phyloP scores from a whole-genome alignment of 192 early-diverging fungal species.

The Martensiomyces pterosporus region DNA sequence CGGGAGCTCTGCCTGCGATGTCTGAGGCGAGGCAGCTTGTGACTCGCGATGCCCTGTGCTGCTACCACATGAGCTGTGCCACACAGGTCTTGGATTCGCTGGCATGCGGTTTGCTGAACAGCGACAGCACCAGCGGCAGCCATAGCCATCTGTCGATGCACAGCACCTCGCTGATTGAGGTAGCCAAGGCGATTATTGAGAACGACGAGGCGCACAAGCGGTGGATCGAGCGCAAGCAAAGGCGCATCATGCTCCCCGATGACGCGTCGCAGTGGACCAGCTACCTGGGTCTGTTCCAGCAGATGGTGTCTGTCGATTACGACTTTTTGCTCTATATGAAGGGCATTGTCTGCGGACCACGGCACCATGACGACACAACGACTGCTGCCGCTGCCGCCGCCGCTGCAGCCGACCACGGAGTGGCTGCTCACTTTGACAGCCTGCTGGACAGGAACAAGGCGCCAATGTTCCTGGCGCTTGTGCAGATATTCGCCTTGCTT shows the following conservation, averaged over 20 bases:
- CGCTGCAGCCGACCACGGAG: not conserved
- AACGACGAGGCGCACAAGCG: slow-evolving; percentile 6
- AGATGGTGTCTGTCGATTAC: slow-evolving; percentile 22
- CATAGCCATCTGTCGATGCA: not conserved
- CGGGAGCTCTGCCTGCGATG: not conserved
- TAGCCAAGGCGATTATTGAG: slow-evolving; percentile 6
- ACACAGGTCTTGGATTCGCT: slow-evolving; percentile 1
- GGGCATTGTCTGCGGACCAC: not conserved
- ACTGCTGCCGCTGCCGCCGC: too few species aligned
- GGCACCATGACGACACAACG: too few species aligned
- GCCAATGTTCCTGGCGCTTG: slow-evolving; percentile 23
- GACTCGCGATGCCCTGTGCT: not conserved
- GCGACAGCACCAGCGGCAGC: too few species aligned
- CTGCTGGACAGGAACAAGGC: slow-evolving; percentile 12
- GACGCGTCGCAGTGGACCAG: not conserved
- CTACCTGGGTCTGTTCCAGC: slow-evolving; percentile 13
- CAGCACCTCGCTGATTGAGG: slow-evolving; percentile 9
- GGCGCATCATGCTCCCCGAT: slow-evolving; percentile 1
- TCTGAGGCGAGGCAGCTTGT: not conserved
- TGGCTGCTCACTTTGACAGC: slow-evolving; percentile 8
- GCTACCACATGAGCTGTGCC: slow-evolving; percentile 7
- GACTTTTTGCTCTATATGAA: slow-evolving; percentile 14
- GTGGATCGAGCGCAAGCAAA: slow-evolving; percentile 10
- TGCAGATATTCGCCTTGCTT: slow-evolving; percentile 8
- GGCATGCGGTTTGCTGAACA: not conserved